Evolutionary conservation across 1,139 yeast genomes (phyloP).

Genomic region (Zygoascus sp.): DNA sequence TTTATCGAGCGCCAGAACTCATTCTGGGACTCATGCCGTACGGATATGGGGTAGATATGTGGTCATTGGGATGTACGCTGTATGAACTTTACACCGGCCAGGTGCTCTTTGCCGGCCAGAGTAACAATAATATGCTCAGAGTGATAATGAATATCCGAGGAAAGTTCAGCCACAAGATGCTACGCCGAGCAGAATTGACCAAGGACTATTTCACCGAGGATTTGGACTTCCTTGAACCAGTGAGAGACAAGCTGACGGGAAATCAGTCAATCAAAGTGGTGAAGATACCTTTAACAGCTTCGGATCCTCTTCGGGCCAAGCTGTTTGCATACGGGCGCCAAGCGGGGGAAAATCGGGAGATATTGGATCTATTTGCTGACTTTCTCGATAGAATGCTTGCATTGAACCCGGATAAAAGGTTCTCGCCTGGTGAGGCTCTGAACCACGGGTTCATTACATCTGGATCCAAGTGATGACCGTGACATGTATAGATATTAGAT

Average conservation of each 20-base stretch:
- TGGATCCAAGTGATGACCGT: conserved; percentile 4
- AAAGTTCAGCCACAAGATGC: conserved; percentile 31
- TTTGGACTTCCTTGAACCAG: conserved; percentile 28
- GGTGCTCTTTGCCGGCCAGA: conserved; percentile 74
- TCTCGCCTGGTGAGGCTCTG: conserved; percentile 63
- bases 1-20: conserved; percentile 89
- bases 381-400: conserved; percentile 65
- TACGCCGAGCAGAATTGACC: conserved; percentile 30
- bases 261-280: conserved; percentile 21
- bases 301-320: conserved; percentile 20
- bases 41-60: conserved; percentile 74
- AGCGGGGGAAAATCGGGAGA: conserved; percentile 11
- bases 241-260: conserved; percentile 29
- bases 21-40: conserved; percentile 83
- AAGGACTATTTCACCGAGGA: conserved; percentile 32
- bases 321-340: conserved; percentile 15
- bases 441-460: conserved; percentile 60
- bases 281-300: conserved; percentile 22
- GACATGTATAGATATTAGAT: too few relatives aligned
- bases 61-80: conserved; percentile 91
- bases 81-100: conserved; percentile 83
- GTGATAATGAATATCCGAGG: conserved; percentile 35
- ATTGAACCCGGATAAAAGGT: conserved; percentile 69
- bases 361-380: conserved; percentile 39
- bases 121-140: conserved; percentile 36